phyloP scores from a whole-genome alignment of 2,329 filamentous ascomycete genomes.

The Arthrobotrys megalospora region DNA sequence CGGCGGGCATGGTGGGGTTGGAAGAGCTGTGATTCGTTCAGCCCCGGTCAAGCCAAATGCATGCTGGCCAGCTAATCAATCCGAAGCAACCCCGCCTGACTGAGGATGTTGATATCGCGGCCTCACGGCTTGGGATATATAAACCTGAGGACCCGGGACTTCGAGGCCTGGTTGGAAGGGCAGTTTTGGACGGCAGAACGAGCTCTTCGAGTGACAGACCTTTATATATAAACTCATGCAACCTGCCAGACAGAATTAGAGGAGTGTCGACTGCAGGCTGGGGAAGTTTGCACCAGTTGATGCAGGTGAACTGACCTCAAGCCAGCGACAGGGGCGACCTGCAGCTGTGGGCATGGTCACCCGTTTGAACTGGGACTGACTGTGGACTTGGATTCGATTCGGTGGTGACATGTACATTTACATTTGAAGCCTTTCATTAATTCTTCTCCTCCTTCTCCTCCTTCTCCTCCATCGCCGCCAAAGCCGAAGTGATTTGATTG shows the following conservation, averaged over 20 bases:
- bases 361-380: slow-evolving; percentile 19
- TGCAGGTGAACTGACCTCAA: slow-evolving; percentile 51
- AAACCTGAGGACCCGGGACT: slow-evolving; percentile 7
- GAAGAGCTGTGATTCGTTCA: slow-evolving; percentile 48
- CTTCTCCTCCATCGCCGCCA: slow-evolving; percentile 5
- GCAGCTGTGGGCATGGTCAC: slow-evolving; percentile 49
- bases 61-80: slow-evolving; percentile 55
- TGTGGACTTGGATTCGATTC: neutral
- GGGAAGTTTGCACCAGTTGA: slow-evolving; percentile 27
- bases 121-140: slow-evolving; percentile 29
- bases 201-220: neutral
- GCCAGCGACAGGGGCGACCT: slow-evolving; percentile 56
- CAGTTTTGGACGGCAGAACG: neutral
- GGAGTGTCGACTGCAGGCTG: slow-evolving; percentile 33
- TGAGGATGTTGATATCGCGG: slow-evolving; percentile 15
- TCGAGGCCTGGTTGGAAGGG: slow-evolving; percentile 9
- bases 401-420: slow-evolving; percentile 30
- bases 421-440: neutral
- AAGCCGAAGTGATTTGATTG: neutral
- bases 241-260: slow-evolving; percentile 10
- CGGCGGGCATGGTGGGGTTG: slow-evolving; percentile 55
- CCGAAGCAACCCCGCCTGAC: slow-evolving; percentile 46
- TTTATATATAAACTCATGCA: slow-evolving; percentile 18
- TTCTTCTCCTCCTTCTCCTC: slow-evolving; percentile 3
- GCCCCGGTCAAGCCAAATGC: slow-evolving; percentile 44